Conservation (phyloP, 2,329 filamentous ascomycete genomes). For the Ascochyta viciae-villosae region DNA sequence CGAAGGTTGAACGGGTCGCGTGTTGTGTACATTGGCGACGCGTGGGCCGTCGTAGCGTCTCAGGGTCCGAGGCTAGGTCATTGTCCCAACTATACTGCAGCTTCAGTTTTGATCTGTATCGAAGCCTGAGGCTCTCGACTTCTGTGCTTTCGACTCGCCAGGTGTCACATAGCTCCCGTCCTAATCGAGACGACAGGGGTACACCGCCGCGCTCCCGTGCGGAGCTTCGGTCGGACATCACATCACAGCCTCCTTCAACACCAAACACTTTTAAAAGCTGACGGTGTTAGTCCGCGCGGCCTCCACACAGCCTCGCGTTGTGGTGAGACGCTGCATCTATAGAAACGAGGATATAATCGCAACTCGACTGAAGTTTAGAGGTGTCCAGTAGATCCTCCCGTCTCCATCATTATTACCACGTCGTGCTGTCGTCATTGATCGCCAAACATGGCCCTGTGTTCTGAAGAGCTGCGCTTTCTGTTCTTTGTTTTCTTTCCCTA, state of each 20-base stretch:
- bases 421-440: constrained; percentile 35
- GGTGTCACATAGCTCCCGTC: constrained; percentile 33
- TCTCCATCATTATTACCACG: constrained; percentile 25
- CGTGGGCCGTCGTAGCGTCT: constrained; percentile 13
- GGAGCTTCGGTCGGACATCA: constrained; percentile 14
- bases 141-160: constrained; percentile 11
- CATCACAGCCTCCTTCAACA: constrained; percentile 12
- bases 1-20: constrained; percentile 57
- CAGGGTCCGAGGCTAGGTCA: constrained; percentile 8
- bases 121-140: not conserved
- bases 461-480: constrained; percentile 35
- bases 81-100: not conserved
- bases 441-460: constrained; percentile 28
- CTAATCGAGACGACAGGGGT: constrained; percentile 28
- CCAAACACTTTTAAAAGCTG: constrained; percentile 7
- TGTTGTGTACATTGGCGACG: constrained; percentile 50
- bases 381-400: not conserved
- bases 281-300: not conserved
- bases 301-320: constrained; percentile 5
- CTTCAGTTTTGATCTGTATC: not conserved
- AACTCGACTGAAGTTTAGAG: not conserved
- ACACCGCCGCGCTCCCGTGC: constrained; percentile 5
- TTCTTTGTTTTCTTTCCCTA: constrained; percentile 38
- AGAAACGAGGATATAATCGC: not conserved
- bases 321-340: not conserved